Evolutionary conservation across 306 rosid species (phyloP).

Genomic region (Mimosa bimucronata): DNA sequence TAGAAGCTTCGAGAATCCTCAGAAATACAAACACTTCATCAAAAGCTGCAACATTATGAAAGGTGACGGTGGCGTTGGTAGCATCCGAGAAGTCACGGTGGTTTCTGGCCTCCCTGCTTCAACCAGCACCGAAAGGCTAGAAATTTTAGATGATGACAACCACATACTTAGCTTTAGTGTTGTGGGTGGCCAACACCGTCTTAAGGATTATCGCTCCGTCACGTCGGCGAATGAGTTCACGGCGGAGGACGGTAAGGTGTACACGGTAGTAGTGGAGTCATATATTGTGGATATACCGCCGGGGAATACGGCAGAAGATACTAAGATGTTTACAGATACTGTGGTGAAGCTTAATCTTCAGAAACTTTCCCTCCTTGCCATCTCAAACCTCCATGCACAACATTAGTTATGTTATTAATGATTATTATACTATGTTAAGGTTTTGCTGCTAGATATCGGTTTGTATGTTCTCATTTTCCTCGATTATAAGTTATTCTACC

Average conservation of each 20-base stretch:
- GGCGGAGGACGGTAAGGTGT: constrained; percentile 45
- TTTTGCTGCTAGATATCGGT: neutral
- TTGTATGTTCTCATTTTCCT: neutral
- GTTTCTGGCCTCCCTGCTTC: constrained; percentile 93
- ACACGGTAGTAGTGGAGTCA: constrained; percentile 80
- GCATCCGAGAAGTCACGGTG: constrained; percentile 78
- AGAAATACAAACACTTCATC: constrained; percentile 86
- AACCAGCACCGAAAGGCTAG: constrained; percentile 87
- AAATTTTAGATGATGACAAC: constrained; percentile 81
- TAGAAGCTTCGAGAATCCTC: constrained; percentile 75
- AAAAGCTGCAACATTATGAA: constrained; percentile 72
- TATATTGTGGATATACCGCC: constrained; percentile 82
- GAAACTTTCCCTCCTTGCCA: constrained; percentile 72
- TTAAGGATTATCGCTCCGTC: constrained; percentile 74
- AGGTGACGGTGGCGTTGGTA: constrained; percentile 78
- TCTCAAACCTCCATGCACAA: constrained; percentile 45
- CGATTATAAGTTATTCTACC: neutral
- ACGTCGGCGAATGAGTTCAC: constrained; percentile 77
- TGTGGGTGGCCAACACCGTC: constrained; percentile 88
- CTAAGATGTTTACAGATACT: constrained; percentile 88
- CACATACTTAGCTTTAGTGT: constrained; percentile 79
- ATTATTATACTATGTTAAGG: neutral
- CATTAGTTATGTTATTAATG: neutral
- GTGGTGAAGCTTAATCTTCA: constrained; percentile 89
- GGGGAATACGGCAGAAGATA: constrained; percentile 85